A percentile compares a stretch with the other conserved stretches of the same genome.
These are phyloP conservation scores for Cyclotella sp. DNA, from an alignment of 108 stramenopile genomes.

Conservation along the genomic window DNA sequence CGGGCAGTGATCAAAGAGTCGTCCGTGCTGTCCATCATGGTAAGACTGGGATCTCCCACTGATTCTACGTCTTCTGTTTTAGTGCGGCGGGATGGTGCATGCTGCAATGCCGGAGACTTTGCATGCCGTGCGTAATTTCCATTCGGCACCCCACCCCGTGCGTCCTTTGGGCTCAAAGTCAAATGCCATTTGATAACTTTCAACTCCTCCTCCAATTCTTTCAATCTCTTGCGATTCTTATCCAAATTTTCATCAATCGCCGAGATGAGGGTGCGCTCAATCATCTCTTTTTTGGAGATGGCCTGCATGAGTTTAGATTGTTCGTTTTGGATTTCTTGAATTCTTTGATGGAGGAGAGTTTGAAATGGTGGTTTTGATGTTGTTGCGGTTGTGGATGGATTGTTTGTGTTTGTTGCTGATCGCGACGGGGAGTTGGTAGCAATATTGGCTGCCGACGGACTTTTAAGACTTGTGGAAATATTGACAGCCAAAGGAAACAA, in stretches of 20 bases:
- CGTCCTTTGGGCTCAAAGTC: slow-evolving; percentile 7
- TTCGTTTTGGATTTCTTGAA: slow-evolving; percentile 31
- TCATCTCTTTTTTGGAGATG: slow-evolving; percentile 42
- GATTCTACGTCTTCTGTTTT: neutral
- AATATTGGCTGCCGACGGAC: neutral
- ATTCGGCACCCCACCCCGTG: neutral
- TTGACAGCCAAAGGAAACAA: neutral
- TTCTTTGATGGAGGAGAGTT: slow-evolving; percentile 29
- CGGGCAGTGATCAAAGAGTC: neutral
- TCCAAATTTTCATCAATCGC: slow-evolving; percentile 46
- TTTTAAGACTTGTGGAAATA: neutral
- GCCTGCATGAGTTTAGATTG: slow-evolving; percentile 13
- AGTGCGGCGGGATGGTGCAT: neutral
- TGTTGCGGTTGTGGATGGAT: neutral
- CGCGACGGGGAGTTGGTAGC: neutral
- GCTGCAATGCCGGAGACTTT: neutral
- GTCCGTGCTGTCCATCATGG: slow-evolving; percentile 13
- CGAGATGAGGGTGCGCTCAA: slow-evolving; percentile 39
- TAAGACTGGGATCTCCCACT: slow-evolving; percentile 45
- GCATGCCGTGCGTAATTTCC: neutral
- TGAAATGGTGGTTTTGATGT: slow-evolving; percentile 13
- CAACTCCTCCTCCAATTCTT: slow-evolving; percentile 28
- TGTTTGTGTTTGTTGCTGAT: neutral
- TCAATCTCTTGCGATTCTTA: slow-evolving; percentile 22
- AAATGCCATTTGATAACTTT: slow-evolving; percentile 35